phyloP scores from a whole-genome alignment of 352 stramenopile genomes.

The Pythium phragmiticola region DNA sequence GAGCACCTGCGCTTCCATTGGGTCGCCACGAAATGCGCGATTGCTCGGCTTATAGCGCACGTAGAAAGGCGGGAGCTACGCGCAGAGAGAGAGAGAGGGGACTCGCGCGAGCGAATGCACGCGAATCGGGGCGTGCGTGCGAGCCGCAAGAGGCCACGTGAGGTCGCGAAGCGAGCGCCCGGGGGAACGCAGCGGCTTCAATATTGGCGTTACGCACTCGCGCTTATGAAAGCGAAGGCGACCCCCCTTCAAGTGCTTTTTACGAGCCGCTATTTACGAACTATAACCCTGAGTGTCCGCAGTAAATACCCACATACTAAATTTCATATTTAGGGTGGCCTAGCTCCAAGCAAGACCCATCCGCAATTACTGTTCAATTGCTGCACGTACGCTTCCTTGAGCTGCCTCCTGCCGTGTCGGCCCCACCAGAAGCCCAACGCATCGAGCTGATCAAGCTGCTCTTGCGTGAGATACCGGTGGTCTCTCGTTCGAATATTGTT shows the following conservation, averaged over 20 bases:
- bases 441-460: too few species aligned
- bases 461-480: too few species aligned
- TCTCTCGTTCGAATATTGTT: too few species aligned
- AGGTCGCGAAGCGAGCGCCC: neutral
- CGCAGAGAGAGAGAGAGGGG: neutral
- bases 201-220: conserved; percentile 1
- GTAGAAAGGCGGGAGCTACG: neutral
- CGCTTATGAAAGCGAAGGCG: neutral
- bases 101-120: neutral
- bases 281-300: too few species aligned
- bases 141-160: neutral
- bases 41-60: neutral
- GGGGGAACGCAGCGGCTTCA: neutral
- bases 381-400: too few species aligned
- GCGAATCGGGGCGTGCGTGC: neutral
- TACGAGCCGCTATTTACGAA: conserved; percentile 11
- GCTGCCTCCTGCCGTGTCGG: too few species aligned
- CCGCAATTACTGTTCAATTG: too few species aligned
- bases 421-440: too few species aligned
- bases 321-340: neutral
- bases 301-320: neutral
- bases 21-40: neutral
- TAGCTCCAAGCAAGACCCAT: neutral
- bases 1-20: conserved; percentile 61
- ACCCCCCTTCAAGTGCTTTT: conserved; percentile 16